Evolutionary conservation across 441 rosid genomes (phyloP).

Genomic region (Metrosideros polymorpha): DNA sequence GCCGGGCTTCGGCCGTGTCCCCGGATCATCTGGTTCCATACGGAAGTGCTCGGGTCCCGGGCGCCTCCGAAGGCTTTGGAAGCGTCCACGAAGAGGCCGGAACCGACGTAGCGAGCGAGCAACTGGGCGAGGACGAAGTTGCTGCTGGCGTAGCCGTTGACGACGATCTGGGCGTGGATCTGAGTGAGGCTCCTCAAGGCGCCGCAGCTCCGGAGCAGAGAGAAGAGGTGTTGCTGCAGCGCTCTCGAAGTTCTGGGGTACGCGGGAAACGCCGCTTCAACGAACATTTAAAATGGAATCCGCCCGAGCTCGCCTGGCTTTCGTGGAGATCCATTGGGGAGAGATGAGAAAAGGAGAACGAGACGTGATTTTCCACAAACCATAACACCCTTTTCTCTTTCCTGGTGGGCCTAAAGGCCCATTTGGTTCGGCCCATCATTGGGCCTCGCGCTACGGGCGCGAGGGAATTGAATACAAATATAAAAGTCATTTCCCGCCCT

Average conservation of each 20-base stretch:
- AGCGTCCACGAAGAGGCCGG: constrained; percentile 16
- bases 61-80: constrained; percentile 10
- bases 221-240: constrained; percentile 25
- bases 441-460: neutral
- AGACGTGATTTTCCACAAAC: rapidly evolving
- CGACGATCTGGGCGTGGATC: constrained; percentile 34
- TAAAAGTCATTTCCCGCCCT: neutral
- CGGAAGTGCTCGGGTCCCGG: constrained; percentile 21
- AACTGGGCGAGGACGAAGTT: constrained; percentile 29
- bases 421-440: rapidly evolving
- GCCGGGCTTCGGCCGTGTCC: constrained; percentile 20
- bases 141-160: constrained; percentile 27
- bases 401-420: neutral
- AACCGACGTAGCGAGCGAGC: constrained; percentile 22
- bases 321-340: neutral
- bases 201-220: constrained; percentile 15
- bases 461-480: neutral
- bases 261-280: constrained; percentile 1
- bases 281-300: constrained; percentile 3
- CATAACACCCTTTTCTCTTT: rapidly evolving
- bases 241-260: constrained; percentile 16
- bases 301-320: neutral
- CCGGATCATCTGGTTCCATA: constrained; percentile 47
- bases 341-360: neutral
- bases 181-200: constrained; percentile 11